Percentiles rank a stretch among this genome's conserved stretches.
phyloP scores from a whole-genome alignment of 768 basidiomycete genomes.

The Boletus reticuloceps region DNA sequence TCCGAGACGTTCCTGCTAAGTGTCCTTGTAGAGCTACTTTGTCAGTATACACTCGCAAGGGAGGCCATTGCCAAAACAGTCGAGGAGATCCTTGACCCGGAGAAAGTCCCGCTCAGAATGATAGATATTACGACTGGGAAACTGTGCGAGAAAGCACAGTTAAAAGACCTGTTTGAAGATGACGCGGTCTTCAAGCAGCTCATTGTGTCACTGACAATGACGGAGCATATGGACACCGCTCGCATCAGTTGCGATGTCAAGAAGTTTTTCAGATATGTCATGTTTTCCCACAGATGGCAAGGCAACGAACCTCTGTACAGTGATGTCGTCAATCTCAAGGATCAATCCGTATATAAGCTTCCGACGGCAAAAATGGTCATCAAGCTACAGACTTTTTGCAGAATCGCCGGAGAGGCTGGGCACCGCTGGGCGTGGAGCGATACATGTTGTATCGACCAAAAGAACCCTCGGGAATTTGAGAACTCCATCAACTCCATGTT shows the following conservation, averaged over 20 bases:
- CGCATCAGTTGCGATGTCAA: constrained; percentile 3
- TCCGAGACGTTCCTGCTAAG: background rate
- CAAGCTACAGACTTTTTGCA: constrained; percentile 6
- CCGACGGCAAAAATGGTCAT: background rate
- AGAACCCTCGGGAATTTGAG: constrained; percentile 3
- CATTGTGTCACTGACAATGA: background rate
- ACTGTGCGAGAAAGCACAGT: background rate
- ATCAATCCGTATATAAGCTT: constrained; percentile 4
- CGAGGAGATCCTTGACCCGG: background rate
- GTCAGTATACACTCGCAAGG: background rate
- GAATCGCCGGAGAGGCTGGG: no score
- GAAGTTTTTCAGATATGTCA: constrained; percentile 8
- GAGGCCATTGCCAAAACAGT: background rate
- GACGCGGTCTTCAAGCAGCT: constrained; percentile 1
- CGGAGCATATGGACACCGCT: background rate
- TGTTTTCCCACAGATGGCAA: constrained; percentile 17
- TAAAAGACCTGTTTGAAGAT: background rate
- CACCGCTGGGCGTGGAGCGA: constrained; percentile 9
- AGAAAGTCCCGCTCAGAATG: constrained; percentile 4
- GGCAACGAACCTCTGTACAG: constrained; percentile 1
- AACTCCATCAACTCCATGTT: constrained; percentile 10
- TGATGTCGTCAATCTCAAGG: background rate
- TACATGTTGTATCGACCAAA: constrained; percentile 9
- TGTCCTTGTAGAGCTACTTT: background rate
- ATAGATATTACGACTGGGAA: constrained; percentile 10